These are phyloP conservation scores for Cytospora piceicola DNA, from an alignment of 2,329 filamentous ascomycete genomes.

Conservation along the genomic window DNA sequence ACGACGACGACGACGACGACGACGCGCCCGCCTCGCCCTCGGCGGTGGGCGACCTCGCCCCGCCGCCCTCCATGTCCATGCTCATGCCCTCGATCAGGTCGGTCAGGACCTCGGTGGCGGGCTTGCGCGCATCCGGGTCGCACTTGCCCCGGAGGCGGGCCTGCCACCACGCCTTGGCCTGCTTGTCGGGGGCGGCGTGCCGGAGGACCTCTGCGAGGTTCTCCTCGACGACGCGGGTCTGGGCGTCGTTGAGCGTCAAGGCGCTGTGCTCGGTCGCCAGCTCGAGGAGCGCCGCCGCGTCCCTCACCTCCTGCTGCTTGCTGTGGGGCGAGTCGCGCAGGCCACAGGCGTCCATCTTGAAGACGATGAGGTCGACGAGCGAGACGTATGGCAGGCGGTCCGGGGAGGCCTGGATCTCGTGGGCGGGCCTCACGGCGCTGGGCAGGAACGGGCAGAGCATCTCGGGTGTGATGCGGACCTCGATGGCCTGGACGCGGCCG, in stretches of 20 bases:
- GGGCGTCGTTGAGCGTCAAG: constrained; percentile 26
- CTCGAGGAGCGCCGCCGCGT: constrained; percentile 27
- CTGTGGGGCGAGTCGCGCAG: constrained; percentile 26
- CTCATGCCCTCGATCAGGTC: constrained; percentile 29
- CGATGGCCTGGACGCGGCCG: constrained; percentile 16
- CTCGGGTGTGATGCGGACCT: constrained; percentile 30
- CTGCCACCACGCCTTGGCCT: constrained; percentile 30
- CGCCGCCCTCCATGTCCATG: constrained; percentile 20
- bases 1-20: no score
- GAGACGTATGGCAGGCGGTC: constrained; percentile 27
- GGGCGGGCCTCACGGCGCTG: constrained; percentile 23
- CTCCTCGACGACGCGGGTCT: constrained; percentile 26
- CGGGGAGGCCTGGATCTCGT: constrained; percentile 19
- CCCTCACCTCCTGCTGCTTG: constrained; percentile 28
- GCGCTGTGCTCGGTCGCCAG: constrained; percentile 29
- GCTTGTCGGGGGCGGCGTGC: constrained; percentile 24
- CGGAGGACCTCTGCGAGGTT: constrained; percentile 26
- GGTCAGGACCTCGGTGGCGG: constrained; percentile 27
- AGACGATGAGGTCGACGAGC: constrained; percentile 27
- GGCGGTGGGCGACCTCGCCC: constrained; percentile 20
- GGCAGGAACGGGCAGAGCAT: constrained; percentile 30
- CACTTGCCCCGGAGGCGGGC: constrained; percentile 27
- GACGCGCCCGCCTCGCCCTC: not conserved
- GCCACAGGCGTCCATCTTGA: constrained; percentile 31
- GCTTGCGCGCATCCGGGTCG: constrained; percentile 28